phyloP scores from a whole-genome alignment of 148 eudicot species.

The Camellia sinensis region DNA sequence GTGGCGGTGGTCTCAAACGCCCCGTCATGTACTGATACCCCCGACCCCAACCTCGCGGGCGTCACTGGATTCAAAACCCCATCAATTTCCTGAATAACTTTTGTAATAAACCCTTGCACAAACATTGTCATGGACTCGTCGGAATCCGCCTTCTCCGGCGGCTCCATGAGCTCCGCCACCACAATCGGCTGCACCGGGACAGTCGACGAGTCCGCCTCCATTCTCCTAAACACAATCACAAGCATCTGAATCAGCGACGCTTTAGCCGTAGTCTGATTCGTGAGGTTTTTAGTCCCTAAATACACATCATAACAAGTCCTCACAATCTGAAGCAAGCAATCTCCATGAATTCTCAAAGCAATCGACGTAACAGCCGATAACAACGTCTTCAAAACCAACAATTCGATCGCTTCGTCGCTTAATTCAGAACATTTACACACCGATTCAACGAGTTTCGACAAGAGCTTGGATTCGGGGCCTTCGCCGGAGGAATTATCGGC shows the following conservation, averaged over 20 bases:
- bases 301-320: conserved; percentile 87
- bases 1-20: conserved; percentile 88
- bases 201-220: conserved; percentile 94
- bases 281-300: conserved; percentile 73
- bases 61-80: conserved; percentile 64
- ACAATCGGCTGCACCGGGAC: conserved; percentile 94
- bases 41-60: conserved; percentile 28
- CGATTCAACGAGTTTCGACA: conserved; percentile 56
- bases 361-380: conserved; percentile 75
- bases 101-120: conserved; percentile 93
- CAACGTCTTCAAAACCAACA: conserved; percentile 66
- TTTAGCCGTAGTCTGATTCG: conserved; percentile 93
- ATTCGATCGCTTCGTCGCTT: conserved; percentile 58
- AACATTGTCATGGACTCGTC: conserved; percentile 70
- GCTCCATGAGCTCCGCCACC: conserved; percentile 94
- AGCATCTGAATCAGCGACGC: conserved; percentile 94
- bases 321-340: conserved; percentile 73
- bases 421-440: conserved; percentile 65
- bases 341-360: conserved; percentile 74
- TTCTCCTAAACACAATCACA: conserved; percentile 86
- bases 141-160: conserved; percentile 61
- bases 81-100: conserved; percentile 77
- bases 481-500: conserved; percentile 46
- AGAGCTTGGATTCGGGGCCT: conserved; percentile 49
- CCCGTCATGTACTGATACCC: conserved; percentile 68